These are phyloP conservation scores for Rhytidhysteron rufulum DNA, from an alignment of 2,329 filamentous ascomycete genomes.

Conservation along the genomic window DNA sequence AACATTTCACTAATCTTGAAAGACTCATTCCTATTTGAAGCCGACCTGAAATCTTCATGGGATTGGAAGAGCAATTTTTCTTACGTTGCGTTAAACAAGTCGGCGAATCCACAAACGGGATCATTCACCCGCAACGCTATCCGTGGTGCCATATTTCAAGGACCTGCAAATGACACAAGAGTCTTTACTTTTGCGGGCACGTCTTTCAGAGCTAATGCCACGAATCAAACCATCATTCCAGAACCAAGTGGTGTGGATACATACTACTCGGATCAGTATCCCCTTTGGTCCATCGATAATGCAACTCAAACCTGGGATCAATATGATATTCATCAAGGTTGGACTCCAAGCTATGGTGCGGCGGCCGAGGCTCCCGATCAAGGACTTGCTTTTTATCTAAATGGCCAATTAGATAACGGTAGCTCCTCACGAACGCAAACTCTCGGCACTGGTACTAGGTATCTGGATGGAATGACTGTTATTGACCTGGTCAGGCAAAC, in stretches of 20 bases:
- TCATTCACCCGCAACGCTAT: neutral
- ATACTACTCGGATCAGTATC: neutral
- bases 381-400: constrained; percentile 30
- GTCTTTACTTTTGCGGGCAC: constrained; percentile 1
- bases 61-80: constrained; percentile 2
- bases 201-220: neutral
- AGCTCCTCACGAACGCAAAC: constrained; percentile 10
- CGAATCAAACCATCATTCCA: no score
- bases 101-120: constrained; percentile 1
- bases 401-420: constrained; percentile 29
- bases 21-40: neutral
- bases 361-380: constrained; percentile 26
- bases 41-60: neutral
- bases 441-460: constrained; percentile 6
- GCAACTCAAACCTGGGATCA: neutral
- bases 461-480: constrained; percentile 32
- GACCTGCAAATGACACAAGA: neutral
- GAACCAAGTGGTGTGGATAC: no score
- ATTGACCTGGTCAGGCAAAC: constrained; percentile 28
- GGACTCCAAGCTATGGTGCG: constrained; percentile 24
- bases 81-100: neutral
- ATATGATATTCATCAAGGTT: neutral
- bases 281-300: neutral
- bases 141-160: constrained; percentile 3
- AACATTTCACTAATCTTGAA: neutral